Evolutionary conservation across 2,329 filamentous ascomycete genomes (phyloP).

Genomic region (Cladosporium colombiae): DNA sequence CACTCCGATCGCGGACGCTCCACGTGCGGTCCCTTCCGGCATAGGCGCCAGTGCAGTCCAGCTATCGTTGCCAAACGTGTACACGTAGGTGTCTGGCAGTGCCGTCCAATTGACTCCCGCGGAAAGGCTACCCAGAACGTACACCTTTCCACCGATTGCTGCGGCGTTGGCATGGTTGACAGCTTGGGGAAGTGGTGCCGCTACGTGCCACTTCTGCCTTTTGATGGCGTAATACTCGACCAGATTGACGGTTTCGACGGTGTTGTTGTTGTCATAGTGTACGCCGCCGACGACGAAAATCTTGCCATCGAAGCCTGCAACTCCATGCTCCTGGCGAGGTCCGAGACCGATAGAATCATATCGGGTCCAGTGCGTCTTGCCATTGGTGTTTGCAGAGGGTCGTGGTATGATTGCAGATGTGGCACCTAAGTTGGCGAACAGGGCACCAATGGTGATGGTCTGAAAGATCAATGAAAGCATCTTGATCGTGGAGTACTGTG

Average conservation of each 20-base stretch:
- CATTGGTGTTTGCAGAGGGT: neutral
- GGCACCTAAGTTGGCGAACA: neutral
- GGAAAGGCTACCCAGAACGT: neutral
- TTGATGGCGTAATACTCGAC: neutral
- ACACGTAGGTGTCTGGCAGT: neutral
- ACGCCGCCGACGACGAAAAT: neutral
- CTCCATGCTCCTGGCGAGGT: neutral
- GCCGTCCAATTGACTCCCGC: neutral
- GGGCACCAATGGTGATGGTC: neutral
- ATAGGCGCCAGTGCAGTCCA: neutral
- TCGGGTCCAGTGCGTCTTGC: slow-evolving; percentile 5
- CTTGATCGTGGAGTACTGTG: neutral
- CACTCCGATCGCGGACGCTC: neutral
- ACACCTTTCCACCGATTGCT: neutral
- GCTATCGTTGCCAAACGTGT: neutral
- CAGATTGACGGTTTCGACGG: neutral
- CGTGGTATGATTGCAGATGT: neutral
- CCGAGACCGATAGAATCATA: neutral
- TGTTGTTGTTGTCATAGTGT: neutral
- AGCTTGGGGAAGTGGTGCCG: neutral
- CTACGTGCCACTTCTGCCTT: neutral
- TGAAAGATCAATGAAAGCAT: neutral
- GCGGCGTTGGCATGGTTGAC: neutral
- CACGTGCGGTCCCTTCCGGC: neutral
- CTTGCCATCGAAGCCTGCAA: neutral